Evolutionary conservation across 169 alveolate species (phyloP).

Genomic region (Cryptosporidium viatorum): DNA sequence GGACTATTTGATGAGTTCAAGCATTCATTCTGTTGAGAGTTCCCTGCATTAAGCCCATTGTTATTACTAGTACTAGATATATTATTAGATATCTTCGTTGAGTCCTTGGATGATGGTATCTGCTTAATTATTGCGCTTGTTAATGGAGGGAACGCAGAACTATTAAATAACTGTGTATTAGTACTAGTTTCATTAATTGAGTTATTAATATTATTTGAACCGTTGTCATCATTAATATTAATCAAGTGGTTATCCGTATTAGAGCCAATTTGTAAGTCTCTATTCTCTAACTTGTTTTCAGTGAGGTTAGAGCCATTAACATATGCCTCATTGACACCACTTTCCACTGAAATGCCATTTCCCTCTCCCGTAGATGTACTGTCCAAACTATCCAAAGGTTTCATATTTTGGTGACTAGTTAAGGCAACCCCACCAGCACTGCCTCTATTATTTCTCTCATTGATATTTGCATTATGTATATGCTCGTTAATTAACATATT

Average conservation of each 20-base stretch:
- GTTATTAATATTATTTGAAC: not conserved
- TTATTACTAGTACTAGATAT: not conserved
- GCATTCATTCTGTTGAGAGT: constrained; percentile 2
- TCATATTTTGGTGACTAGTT: constrained; percentile 1
- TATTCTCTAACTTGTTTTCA: constrained; percentile 15
- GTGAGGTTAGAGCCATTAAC: constrained; percentile 1
- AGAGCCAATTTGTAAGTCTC: constrained; percentile 5
- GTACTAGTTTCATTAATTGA: not conserved
- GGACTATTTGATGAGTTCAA: constrained; percentile 24
- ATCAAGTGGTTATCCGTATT: constrained; percentile 14
- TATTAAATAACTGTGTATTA: constrained; percentile 48
- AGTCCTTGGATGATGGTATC: constrained; percentile 46
- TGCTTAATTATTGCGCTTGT: constrained; percentile 60
- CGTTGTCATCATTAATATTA: not conserved
- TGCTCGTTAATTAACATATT: constrained; percentile 4
- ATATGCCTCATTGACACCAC: constrained; percentile 9
- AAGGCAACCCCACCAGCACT: not conserved
- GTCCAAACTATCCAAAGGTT: not conserved
- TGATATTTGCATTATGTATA: not conserved
- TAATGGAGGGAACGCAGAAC: constrained; percentile 73
- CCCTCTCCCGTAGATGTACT: not conserved
- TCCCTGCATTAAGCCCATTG: not conserved
- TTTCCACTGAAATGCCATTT: not conserved
- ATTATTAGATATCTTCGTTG: not conserved
- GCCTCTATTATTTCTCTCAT: not conserved